phyloP scores from a whole-genome alignment of 805 yeast genomes.

The Candida ortonii region DNA sequence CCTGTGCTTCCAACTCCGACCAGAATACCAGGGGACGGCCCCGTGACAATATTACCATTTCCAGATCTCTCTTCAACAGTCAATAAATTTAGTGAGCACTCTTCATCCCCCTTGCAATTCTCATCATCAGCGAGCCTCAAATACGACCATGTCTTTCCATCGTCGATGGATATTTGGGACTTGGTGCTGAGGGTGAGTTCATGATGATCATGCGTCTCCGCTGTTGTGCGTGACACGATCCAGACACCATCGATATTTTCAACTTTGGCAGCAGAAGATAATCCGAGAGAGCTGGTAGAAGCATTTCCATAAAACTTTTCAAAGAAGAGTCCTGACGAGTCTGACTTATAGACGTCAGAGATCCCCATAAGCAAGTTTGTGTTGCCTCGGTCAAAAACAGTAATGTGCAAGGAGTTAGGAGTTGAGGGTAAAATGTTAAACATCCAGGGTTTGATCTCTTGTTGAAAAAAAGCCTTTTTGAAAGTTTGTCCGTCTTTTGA shows the following conservation, averaged over 20 bases:
- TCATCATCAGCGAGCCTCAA: constrained; percentile 45
- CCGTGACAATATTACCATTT: constrained; percentile 41
- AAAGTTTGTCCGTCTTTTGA: constrained; percentile 47
- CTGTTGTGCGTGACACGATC: no score
- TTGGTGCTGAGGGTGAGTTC: constrained; percentile 21
- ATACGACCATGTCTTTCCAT: constrained; percentile 53
- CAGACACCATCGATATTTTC: constrained; percentile 60
- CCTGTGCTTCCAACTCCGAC: constrained; percentile 85
- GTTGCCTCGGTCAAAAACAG: constrained; percentile 30
- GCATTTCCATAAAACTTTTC: constrained; percentile 41
- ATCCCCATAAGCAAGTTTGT: constrained; percentile 13
- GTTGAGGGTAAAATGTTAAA: constrained; percentile 41
- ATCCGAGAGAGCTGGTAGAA: constrained; percentile 36
- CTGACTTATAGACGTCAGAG: constrained; percentile 47
- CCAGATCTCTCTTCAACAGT: constrained; percentile 37
- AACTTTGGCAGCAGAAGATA: constrained; percentile 42
- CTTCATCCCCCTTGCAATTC: constrained; percentile 40
- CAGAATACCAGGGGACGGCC: constrained; percentile 54
- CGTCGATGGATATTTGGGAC: constrained; percentile 46
- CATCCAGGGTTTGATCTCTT: constrained; percentile 37
- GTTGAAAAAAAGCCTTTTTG: constrained; percentile 38
- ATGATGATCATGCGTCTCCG: constrained; percentile 17
- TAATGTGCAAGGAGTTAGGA: constrained; percentile 39
- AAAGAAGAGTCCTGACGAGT: constrained; percentile 57
- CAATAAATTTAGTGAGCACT: constrained; percentile 47